These are phyloP conservation scores for Yamadazyma dendronema DNA, from an alignment of 1,139 yeast species.

Conservation along the genomic window DNA sequence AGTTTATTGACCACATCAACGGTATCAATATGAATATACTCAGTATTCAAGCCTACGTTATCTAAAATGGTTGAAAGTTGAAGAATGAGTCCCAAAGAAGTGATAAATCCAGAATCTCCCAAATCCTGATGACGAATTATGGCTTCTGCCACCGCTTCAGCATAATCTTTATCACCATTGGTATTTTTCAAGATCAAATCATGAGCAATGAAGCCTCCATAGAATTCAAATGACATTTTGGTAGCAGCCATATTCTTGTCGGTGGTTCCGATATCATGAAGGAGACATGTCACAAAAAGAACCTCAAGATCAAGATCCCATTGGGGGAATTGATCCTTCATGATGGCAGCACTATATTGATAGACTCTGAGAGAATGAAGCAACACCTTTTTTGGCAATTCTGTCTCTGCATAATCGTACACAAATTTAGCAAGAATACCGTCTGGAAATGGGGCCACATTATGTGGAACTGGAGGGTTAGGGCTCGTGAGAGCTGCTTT, in stretches of 20 bases:
- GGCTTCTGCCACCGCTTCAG: constrained; percentile 41
- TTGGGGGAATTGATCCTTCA: constrained; percentile 34
- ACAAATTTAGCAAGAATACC: constrained; percentile 20
- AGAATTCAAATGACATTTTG: constrained; percentile 38
- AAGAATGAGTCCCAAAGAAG: constrained; percentile 35
- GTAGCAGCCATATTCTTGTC: constrained; percentile 34
- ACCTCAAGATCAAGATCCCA: constrained; percentile 35
- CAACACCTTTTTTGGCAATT: constrained; percentile 27
- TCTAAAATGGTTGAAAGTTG: constrained; percentile 38
- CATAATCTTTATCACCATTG: constrained; percentile 25
- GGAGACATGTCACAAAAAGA: constrained; percentile 30
- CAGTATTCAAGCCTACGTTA: constrained; percentile 33
- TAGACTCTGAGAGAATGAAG: constrained; percentile 36
- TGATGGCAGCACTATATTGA: constrained; percentile 32
- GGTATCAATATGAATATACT: constrained; percentile 31
- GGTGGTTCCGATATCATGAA: constrained; percentile 40
- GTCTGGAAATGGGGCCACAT: constrained; percentile 21
- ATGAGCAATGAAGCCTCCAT: constrained; percentile 34
- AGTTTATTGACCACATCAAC: constrained; percentile 27
- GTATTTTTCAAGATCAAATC: constrained; percentile 27
- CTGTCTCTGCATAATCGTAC: constrained; percentile 24
- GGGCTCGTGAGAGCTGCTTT: constrained; percentile 26
- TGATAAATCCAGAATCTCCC: constrained; percentile 34
- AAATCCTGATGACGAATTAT: constrained; percentile 39
- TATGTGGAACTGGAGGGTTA: constrained; percentile 26